Percentiles rank a stretch among this genome's conserved stretches.
Conservation (phyloP, 176 grass and related monocot genomes). For the Oryza glaberrima region DNA sequence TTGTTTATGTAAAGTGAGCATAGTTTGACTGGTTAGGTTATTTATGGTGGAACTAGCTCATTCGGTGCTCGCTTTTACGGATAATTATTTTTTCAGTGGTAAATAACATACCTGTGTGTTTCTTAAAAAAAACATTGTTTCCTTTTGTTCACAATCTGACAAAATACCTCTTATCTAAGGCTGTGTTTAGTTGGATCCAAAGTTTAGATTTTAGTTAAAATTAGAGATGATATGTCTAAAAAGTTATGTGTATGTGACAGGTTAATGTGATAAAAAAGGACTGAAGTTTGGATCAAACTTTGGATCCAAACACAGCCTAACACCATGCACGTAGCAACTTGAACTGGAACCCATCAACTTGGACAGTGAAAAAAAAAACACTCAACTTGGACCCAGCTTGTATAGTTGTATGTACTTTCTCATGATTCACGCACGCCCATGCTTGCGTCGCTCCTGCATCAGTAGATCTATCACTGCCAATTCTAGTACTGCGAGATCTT, state of each 20-base stretch:
- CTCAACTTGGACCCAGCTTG: background rate
- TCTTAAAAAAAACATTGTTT: background rate
- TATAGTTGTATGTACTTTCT: background rate
- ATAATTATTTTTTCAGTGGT: too few relatives aligned
- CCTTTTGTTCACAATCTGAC: background rate
- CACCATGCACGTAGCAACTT: background rate
- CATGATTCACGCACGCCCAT: background rate
- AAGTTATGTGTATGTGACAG: too few relatives aligned
- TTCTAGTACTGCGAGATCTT: constrained; percentile 5
- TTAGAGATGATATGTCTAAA: too few relatives aligned
- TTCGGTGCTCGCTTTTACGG: too few relatives aligned
- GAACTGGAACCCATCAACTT: background rate
- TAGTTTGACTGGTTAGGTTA: accelerated
- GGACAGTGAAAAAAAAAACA: background rate
- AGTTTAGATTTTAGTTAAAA: too few relatives aligned
- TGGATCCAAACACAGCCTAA: background rate
- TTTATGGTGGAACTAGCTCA: too few relatives aligned
- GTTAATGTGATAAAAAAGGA: too few relatives aligned
- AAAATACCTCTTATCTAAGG: background rate
- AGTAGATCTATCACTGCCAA: background rate
- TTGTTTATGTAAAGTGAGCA: background rate
- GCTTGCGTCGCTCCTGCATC: background rate
- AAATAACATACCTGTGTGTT: accelerated
- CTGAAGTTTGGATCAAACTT: too few relatives aligned
- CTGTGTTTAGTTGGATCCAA: too few relatives aligned